Conservation (phyloP, 2,329 filamentous ascomycete species). For the Cercospora sesami region DNA sequence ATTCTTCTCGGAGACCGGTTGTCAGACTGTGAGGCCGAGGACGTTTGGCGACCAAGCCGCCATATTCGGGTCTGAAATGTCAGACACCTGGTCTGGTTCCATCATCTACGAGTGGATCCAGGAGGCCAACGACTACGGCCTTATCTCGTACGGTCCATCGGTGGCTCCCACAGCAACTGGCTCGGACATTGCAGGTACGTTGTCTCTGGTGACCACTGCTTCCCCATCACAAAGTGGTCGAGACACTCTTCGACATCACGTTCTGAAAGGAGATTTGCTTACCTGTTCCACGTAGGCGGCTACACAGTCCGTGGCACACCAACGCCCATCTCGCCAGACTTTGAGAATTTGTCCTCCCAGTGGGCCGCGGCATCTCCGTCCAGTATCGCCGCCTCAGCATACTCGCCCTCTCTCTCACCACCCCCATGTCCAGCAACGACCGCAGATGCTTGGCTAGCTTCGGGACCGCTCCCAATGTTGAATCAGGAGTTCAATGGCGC, state of each 20-base stretch:
- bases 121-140: constrained; percentile 78
- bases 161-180: constrained; percentile 48
- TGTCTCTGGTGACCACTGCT: neutral
- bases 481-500: constrained; percentile 43
- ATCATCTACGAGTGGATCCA: constrained; percentile 91
- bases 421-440: constrained; percentile 72
- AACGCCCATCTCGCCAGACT: constrained; percentile 72
- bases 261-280: neutral
- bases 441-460: constrained; percentile 67
- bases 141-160: constrained; percentile 70
- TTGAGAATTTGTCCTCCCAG: constrained; percentile 70
- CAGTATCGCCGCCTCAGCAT: constrained; percentile 65
- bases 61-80: constrained; percentile 75
- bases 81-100: constrained; percentile 67
- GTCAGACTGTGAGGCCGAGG: constrained; percentile 65
- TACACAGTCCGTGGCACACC: constrained; percentile 72
- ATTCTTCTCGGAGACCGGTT: constrained; percentile 87
- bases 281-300: constrained; percentile 51
- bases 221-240: neutral
- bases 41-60: constrained; percentile 71
- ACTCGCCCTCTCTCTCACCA: constrained; percentile 62
- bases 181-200: constrained; percentile 45
- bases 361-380: constrained; percentile 73
- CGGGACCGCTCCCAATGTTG: constrained; percentile 69
- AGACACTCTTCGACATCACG: neutral